Evolutionary conservation across 176 grass and related monocot genomes (phyloP).

Genomic region (Sorghum bicolor): DNA sequence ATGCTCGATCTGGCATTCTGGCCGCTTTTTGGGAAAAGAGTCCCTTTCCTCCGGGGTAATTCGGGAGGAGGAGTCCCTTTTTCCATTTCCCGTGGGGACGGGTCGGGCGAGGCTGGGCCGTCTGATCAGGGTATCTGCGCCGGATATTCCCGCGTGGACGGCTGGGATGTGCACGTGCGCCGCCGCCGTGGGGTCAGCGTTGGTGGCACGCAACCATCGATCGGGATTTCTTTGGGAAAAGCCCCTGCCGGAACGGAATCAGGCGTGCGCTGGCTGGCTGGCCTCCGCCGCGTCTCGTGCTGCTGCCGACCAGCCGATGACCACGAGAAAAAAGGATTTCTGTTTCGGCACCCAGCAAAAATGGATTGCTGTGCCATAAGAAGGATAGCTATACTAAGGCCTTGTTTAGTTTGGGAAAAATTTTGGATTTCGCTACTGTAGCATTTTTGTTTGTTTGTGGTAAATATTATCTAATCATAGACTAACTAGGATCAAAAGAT

Average conservation of each 20-base stretch:
- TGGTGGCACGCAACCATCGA: slow-evolving; percentile 21
- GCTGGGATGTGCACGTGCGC: background rate
- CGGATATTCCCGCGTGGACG: slow-evolving; percentile 40
- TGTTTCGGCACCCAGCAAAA: no score
- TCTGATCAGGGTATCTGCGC: background rate
- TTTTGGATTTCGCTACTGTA: no score
- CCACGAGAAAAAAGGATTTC: no score
- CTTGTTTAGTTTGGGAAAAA: no score
- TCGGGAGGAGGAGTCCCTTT: background rate
- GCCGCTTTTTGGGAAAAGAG: background rate
- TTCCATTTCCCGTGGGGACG: background rate
- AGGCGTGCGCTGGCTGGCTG: background rate
- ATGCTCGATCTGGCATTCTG: background rate
- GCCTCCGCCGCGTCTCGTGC: background rate
- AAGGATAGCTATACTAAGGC: no score
- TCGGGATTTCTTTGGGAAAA: background rate
- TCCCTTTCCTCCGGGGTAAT: background rate
- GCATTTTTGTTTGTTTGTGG: no score
- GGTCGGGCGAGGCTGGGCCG: background rate
- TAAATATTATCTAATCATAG: no score
- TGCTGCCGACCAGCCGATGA: background rate
- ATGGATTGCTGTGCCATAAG: no score
- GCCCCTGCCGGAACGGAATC: background rate
- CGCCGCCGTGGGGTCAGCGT: slow-evolving; percentile 4
- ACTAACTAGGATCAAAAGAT: no score